Evolutionary conservation across 495 filamentous ascomycete genomes (phyloP), one percentile per base, ranked within the genome.

Genomic region (Jackrogersella minutella): DNA sequence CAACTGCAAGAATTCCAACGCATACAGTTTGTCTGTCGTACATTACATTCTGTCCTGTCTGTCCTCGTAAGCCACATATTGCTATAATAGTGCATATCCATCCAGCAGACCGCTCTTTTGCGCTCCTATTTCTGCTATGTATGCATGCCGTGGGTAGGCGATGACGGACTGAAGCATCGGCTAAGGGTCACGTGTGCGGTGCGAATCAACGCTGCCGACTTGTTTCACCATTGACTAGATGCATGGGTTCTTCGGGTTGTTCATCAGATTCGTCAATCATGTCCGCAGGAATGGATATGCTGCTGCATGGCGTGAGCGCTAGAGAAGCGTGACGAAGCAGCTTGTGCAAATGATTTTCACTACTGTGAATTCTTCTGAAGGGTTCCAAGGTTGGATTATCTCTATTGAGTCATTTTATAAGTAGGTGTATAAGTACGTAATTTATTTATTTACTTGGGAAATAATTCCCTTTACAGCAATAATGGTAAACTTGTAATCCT

Each of bases 281-380:
- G 37, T 62, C 66, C 61, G 66, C 36, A 65, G 66, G 62, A 64
- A 28, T 40, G 34, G 30, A 60, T 46, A 58, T 26, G 51, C 7
- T 64, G 43, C 61, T 65, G 66, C 66, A 65, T 58, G 50, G 61
- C 52, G 66, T 65, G 61, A 69, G 66, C 66, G 61, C 66, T 64
- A 69, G 57, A 44, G 41, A 57, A 64, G 49, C 60, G 57, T 44
- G 50, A 68, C 59, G 52, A 65, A 58, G 64, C 51, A 54, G 14
- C 8, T 34, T n/a, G 9, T 16, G 11, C n/a, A 46, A 3, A 14
- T 33, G n/a, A 33, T 14, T 34, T 24, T 22, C 0, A 7, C 26
- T 30, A 7, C 17, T 24, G 22, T 22, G 21, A n/a, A n/a, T n/a
- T n/a, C n/a, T n/a, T n/a, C n/a, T n/a, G n/a, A n/a, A n/a, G n/a